Evolutionary conservation across 1,284 basidiomycete genomes (phyloP).

Genomic region (Volvariella surrecta): DNA sequence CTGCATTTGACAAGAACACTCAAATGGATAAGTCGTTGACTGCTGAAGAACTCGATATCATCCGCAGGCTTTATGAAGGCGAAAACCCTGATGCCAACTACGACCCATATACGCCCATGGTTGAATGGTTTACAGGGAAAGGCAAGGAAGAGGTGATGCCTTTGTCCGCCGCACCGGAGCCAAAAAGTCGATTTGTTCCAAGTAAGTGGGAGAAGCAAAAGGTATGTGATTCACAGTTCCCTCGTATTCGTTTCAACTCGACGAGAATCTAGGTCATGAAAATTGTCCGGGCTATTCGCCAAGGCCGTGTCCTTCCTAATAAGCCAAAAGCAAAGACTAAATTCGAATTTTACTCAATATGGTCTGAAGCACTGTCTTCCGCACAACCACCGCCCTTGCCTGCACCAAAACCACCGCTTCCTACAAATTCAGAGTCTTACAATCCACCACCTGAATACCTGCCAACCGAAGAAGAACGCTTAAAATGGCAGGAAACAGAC

Average conservation of each 20-base stretch:
- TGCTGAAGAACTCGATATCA: slow-evolving; percentile 92
- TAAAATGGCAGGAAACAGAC: slow-evolving; percentile 81
- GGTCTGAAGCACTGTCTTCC: slow-evolving; percentile 67
- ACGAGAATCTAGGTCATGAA: slow-evolving; percentile 80
- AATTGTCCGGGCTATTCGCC: slow-evolving; percentile 96
- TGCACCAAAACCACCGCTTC: slow-evolving; percentile 87
- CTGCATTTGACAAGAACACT: slow-evolving; percentile 85
- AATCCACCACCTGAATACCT: slow-evolving; percentile 98
- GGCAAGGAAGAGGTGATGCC: slow-evolving; percentile 94
- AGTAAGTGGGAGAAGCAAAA: slow-evolving; percentile 99
- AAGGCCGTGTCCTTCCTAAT: slow-evolving; percentile 88
- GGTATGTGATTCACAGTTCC: slow-evolving; percentile 23
- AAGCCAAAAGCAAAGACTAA: slow-evolving; percentile 75
- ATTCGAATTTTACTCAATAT: slow-evolving; percentile 83
- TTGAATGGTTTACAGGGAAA: slow-evolving; percentile 97
- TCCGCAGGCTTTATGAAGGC: slow-evolving; percentile 79
- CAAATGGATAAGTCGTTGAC: slow-evolving; percentile 86
- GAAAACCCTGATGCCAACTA: slow-evolving; percentile 91
- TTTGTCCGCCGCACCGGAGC: slow-evolving; percentile 85
- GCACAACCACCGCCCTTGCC: slow-evolving; percentile 74
- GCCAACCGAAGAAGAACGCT: slow-evolving; percentile 80
- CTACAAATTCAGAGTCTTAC: slow-evolving; percentile 92
- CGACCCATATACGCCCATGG: slow-evolving; percentile 88
- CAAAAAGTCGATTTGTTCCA: slow-evolving; percentile 94
- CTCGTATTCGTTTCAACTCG: slow-evolving; percentile 1